Conservation (phyloP, 306 rosid genomes). For the Rubus idaeus region DNA sequence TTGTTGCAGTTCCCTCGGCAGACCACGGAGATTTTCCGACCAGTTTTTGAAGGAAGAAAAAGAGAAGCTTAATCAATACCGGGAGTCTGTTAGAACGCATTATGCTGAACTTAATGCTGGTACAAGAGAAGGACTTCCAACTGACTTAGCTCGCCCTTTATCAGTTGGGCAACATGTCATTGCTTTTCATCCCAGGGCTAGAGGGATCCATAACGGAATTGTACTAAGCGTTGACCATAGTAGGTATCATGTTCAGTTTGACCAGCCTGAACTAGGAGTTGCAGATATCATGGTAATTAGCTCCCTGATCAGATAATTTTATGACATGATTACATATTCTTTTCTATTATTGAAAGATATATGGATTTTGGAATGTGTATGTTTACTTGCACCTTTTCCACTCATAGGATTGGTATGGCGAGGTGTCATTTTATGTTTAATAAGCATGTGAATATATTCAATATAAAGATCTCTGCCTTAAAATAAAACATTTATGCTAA, state of each 20-base stretch:
- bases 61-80: constrained; percentile 78
- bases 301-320: constrained; percentile 17
- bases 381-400: background rate
- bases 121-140: constrained; percentile 82
- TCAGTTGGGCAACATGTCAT: constrained; percentile 78
- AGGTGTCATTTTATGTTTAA: background rate
- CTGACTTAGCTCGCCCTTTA: constrained; percentile 85
- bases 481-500: background rate
- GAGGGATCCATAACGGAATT: constrained; percentile 84
- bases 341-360: background rate
- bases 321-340: background rate
- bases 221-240: constrained; percentile 68
- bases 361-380: background rate
- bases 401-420: background rate
- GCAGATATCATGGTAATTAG: constrained; percentile 71
- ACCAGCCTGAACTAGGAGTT: constrained; percentile 75
- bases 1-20: constrained; percentile 87
- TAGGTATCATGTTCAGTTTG: constrained; percentile 80
- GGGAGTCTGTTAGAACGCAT: constrained; percentile 82
- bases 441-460: background rate
- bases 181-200: constrained; percentile 74
- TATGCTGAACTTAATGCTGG: constrained; percentile 87
- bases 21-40: constrained; percentile 85
- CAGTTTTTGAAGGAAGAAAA: constrained; percentile 82
- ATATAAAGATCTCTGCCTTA: background rate